Percentiles rank a stretch among this genome's conserved stretches.
Evolutionary conservation across 2,329 filamentous ascomycete species (phyloP).

Genomic region (Trichoderma harzianum): DNA sequence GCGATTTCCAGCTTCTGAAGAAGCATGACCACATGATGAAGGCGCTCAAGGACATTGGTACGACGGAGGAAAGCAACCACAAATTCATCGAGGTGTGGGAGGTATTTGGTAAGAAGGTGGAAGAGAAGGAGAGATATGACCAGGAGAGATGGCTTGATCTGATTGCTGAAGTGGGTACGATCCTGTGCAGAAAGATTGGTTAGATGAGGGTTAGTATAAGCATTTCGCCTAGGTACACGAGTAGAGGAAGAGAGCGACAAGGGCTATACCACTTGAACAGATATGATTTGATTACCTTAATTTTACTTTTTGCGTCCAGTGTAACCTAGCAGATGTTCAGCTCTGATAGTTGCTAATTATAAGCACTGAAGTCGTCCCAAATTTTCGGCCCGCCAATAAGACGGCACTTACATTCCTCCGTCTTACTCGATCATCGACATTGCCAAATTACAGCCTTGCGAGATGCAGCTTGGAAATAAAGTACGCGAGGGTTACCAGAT

Average conservation of each 20-base stretch:
- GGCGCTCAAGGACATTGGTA: conserved; percentile 23
- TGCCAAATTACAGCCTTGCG: background rate
- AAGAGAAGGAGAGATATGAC: conserved; percentile 20
- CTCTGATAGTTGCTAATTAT: background rate
- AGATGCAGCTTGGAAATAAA: background rate
- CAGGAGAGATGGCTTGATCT: conserved; percentile 21
- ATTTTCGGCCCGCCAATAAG: background rate
- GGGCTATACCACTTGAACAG: background rate
- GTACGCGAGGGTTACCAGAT: background rate
- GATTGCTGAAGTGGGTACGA: conserved; percentile 18
- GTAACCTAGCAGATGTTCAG: background rate
- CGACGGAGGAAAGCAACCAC: conserved; percentile 23
- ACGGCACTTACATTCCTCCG: conserved; percentile 3
- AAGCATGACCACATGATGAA: conserved; percentile 23
- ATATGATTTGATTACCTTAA: background rate
- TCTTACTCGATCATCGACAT: background rate
- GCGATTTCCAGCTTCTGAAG: conserved; percentile 18
- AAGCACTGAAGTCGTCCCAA: background rate
- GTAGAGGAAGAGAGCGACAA: background rate
- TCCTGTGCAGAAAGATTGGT: conserved; percentile 17
- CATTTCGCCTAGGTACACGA: background rate
- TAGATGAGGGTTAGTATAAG: background rate
- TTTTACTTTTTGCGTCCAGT: background rate
- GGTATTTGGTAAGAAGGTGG: conserved; percentile 23
- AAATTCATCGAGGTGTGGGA: conserved; percentile 30